Conservation (phyloP, 768 basidiomycete species). For the Boletus sensibilis region DNA sequence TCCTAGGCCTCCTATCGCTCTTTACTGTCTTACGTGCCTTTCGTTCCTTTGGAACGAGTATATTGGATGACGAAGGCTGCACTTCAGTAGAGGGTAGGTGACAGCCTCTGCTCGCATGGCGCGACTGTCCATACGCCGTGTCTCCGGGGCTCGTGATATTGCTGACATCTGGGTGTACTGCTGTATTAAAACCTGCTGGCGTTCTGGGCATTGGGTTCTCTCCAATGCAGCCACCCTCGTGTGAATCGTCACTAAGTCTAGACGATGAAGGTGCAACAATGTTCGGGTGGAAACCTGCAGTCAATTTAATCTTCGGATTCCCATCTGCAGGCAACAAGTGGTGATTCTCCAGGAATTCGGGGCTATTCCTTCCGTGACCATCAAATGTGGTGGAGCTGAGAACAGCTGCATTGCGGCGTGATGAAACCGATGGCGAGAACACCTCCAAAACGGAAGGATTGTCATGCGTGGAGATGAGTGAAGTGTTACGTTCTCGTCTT, state of each 20-base stretch:
- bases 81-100: not conserved
- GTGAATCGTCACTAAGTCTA: not conserved
- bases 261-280: not conserved
- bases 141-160: constrained; percentile 23
- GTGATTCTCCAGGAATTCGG: not conserved
- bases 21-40: constrained; percentile 23
- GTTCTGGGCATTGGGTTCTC: not conserved
- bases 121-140: not conserved
- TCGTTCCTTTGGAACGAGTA: not conserved
- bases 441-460: not conserved
- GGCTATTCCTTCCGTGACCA: constrained; percentile 5
- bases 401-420: not conserved
- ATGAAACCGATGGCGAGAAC: not conserved
- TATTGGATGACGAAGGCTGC: not conserved
- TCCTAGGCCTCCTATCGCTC: constrained; percentile 17
- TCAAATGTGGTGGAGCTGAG: constrained; percentile 8
- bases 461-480: not conserved
- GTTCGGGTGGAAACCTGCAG: not conserved
- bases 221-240: not conserved
- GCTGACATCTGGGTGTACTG: constrained; percentile 4
- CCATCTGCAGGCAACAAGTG: not conserved
- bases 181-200: constrained; percentile 10
- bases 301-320: not conserved
- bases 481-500: not conserved
- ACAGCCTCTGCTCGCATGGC: not conserved